Base-by-base conservation (phyloP, 2,329 filamentous ascomycete species). In the Graphiopsis chlorocephala region DNA sequence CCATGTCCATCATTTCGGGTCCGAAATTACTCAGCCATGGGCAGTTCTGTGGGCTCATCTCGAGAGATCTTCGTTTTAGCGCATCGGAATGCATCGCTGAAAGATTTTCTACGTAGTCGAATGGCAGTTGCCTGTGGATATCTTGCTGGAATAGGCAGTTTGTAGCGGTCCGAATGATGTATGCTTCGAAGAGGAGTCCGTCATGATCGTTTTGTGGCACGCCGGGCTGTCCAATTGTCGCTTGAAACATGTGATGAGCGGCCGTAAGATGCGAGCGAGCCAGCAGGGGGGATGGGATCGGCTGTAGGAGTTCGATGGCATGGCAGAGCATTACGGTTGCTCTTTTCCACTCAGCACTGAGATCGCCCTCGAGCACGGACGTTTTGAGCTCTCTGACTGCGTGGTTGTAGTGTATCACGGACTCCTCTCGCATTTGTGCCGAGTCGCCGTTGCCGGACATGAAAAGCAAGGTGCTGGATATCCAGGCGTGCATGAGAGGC, bases 101-200 rank as follows among this genome's bases (percentile, higher is more conserved):
- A 25, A 62, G 23, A 8, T 23, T 14, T 8, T 52, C n/a, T 29
- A 62, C 15, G 31, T 62, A 55, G 31, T 68, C 45, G 11, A 66
- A 56, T 0, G 68, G 61, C 31, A 70, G 55, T 38, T 48, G 35
- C 48, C 7, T 52, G 25, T 62, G 48, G 14, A 61, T 60, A 17
- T 68, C 62, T 3, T 66, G 58, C 20, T 68, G 67, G 38, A 68
- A 66, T 1, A 71, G 63, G 29, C 56, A 60, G 48, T 70, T 70
- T 33, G 62, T 56, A 12, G 64, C 45, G 6, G 68, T 67, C 11
- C 68, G 65, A 38, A 64, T 55, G 52, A 70, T 68, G 45, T 71
- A 71, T 15, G 52, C 69, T 63, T 70, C 68, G n/a, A 70, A 64
- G 1, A 71, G 62, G 11, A 70, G 38, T 2, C 38, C 48, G n/a